These are phyloP conservation scores for Trifolium repens DNA, from an alignment of 306 rosid species.

Conservation along the genomic window DNA sequence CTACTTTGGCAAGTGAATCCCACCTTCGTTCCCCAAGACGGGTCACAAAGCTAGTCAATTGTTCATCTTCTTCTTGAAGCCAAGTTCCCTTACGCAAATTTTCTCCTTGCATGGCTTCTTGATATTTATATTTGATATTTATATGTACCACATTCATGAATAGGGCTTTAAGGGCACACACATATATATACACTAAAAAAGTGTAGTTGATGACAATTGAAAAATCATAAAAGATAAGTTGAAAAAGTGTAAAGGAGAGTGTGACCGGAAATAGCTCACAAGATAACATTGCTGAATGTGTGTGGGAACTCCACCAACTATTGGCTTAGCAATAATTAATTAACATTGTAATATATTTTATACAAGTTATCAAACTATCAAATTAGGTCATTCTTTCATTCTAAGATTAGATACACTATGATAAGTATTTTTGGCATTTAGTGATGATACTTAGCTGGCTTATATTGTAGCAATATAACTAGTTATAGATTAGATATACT, in stretches of 20 bases:
- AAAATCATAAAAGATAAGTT: slow-evolving; percentile 33
- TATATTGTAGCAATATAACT: slow-evolving; percentile 4
- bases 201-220: not conserved
- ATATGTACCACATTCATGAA: slow-evolving; percentile 5
- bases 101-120: slow-evolving; percentile 47
- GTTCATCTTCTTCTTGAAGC: slow-evolving; percentile 76
- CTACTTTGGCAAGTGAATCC: slow-evolving; percentile 73
- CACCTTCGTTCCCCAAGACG: slow-evolving; percentile 66
- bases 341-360: slow-evolving; percentile 2
- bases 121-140: not conserved
- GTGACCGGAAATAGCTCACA: slow-evolving; percentile 49
- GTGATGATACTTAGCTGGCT: slow-evolving; percentile 36
- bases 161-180: slow-evolving; percentile 26
- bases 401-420: slow-evolving; percentile 41
- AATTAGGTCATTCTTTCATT: slow-evolving; percentile 47
- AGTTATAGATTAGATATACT: not conserved
- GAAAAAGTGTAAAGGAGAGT: slow-evolving; percentile 36
- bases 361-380: slow-evolving; percentile 18
- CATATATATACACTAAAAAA: slow-evolving; percentile 35
- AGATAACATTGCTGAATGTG: slow-evolving; percentile 49
- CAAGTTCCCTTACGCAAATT: slow-evolving; percentile 67
- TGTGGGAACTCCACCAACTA: slow-evolving; percentile 71
- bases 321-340: slow-evolving; percentile 44
- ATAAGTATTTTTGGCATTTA: slow-evolving; percentile 43
- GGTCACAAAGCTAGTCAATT: slow-evolving; percentile 54